These are phyloP conservation scores for Suhomyces bribrorum DNA, from an alignment of 1,139 yeast genomes.

Conservation along the genomic window DNA sequence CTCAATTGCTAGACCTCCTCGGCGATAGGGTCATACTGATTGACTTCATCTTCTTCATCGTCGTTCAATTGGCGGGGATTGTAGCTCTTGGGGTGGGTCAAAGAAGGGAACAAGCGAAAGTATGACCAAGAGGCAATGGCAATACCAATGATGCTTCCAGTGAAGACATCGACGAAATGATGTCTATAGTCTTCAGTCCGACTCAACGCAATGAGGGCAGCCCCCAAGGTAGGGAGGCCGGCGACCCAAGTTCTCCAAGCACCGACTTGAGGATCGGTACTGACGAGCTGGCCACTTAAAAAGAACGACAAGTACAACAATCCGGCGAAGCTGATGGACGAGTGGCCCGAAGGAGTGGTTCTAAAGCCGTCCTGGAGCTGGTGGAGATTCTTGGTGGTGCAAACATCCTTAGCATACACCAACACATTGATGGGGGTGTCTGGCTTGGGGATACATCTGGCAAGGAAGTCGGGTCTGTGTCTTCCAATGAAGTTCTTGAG, in stretches of 20 bases:
- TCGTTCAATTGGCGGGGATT: slow-evolving; percentile 27
- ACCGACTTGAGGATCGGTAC: slow-evolving; percentile 43
- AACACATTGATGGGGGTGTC: slow-evolving; percentile 49
- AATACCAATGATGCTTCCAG: slow-evolving; percentile 60
- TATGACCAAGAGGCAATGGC: slow-evolving; percentile 39
- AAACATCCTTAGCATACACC: slow-evolving; percentile 59
- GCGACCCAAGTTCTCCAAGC: slow-evolving; percentile 53
- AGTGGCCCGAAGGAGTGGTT: slow-evolving; percentile 80
- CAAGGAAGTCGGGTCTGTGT: slow-evolving; percentile 76
- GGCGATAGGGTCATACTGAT: slow-evolving; percentile 8
- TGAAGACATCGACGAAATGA: slow-evolving; percentile 66
- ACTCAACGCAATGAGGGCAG: slow-evolving; percentile 64
- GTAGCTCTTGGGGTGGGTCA: slow-evolving; percentile 21
- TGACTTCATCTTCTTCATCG: slow-evolving; percentile 11
- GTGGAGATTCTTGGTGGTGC: slow-evolving; percentile 51
- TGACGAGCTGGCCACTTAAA: slow-evolving; percentile 60
- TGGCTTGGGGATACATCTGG: slow-evolving; percentile 62
- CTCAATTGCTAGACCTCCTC: slow-evolving; percentile 7
- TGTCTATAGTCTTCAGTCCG: slow-evolving; percentile 81
- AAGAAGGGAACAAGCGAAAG: slow-evolving; percentile 37
- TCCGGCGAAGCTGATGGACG: slow-evolving; percentile 66
- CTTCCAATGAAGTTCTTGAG: slow-evolving; percentile 74
- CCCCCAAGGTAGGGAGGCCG: slow-evolving; percentile 51
- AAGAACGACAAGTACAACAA: slow-evolving; percentile 64
- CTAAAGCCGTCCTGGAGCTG: slow-evolving; percentile 66